Base-by-base conservation (phyloP, 2,329 filamentous ascomycete species). In the Diaporthe helianthi region DNA sequence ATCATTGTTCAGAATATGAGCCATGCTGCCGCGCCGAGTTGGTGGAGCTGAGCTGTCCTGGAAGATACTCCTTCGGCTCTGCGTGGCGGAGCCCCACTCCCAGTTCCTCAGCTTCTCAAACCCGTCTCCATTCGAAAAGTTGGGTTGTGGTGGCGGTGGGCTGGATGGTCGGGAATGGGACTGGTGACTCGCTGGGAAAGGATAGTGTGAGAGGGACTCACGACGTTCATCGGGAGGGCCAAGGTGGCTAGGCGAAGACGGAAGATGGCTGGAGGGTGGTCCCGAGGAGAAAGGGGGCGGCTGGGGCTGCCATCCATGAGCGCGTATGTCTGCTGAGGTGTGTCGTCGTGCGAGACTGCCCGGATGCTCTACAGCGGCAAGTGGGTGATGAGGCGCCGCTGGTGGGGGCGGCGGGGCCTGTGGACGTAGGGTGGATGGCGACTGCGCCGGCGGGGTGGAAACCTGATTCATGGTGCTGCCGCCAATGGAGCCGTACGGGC, bases 271-370 rank as follows among this genome's bases (percentile, higher is more conserved):
- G 0, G 85, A 82, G 10, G 83, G 79, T 2, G 83, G 80, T 13
- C 89, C 89, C 4, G 90, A 90, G 9, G 87, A 84, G 76, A 89
- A 92, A 13, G 90, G 92, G 6, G 91, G 84, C 51, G 83, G 82
- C 60, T 81, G 84, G 9, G 84, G 85, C 72, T 90, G 90, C 89
- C 92, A 95, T 46, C 92, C 93, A 77, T 94, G 92, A 75, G 94
- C 91, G 65, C 96, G 91, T 74, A 99, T 98, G 78, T 99, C 96
- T 69, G 96, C 96, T 47, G 94, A 95, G 1, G 96, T 99, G 80
- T 99, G 96, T 71, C 95, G 89, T 72, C 95, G 90, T 53, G 90
- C 88, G 55, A 97, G 84, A 75, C 89, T 94, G 68, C 89, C 87
- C 44, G 90, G 89, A 41, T 89, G 87, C 74, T 90, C 85, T 38